phyloP scores from a whole-genome alignment of 441 rosid genomes.

The Gossypium davidsonii region DNA sequence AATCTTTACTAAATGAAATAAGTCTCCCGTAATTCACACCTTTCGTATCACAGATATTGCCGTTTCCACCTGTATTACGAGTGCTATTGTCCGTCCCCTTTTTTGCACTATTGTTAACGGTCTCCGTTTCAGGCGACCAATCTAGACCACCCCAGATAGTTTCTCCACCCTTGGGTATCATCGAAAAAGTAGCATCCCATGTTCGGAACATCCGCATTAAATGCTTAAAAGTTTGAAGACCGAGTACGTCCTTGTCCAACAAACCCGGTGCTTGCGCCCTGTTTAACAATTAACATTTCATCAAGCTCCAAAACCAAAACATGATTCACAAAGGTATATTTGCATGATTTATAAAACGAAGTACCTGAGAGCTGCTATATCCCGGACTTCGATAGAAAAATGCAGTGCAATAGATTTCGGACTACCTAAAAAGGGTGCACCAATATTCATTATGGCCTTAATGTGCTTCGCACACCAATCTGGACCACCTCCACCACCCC shows the following conservation, averaged over 20 bases:
- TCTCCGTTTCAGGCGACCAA: constrained; percentile 41
- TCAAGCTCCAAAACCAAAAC: constrained; percentile 16
- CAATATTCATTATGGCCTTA: constrained; percentile 41
- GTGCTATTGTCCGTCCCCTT: constrained; percentile 20
- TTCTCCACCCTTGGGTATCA: constrained; percentile 50
- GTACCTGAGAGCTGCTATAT: constrained; percentile 42
- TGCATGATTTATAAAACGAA: background rate
- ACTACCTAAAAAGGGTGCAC: constrained; percentile 43
- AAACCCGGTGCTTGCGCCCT: constrained; percentile 39
- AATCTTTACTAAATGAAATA: constrained; percentile 41
- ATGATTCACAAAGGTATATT: background rate
- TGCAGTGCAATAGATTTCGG: constrained; percentile 36
- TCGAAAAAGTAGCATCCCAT: constrained; percentile 48
- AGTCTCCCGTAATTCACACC: constrained; percentile 40
- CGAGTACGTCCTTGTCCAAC: constrained; percentile 34
- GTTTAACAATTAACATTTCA: constrained; percentile 13
- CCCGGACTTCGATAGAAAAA: constrained; percentile 41
- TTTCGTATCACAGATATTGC: background rate
- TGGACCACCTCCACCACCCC: constrained; percentile 45
- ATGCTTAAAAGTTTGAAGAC: constrained; percentile 36
- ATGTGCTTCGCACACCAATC: constrained; percentile 51
- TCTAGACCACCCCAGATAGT: constrained; percentile 46
- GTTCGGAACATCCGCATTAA: constrained; percentile 44
- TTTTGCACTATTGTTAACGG: constrained; percentile 13
- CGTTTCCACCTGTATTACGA: constrained; percentile 4